Evolutionary conservation across 345 rosid species (phyloP).

Genomic region (Eucalyptus grandis): DNA sequence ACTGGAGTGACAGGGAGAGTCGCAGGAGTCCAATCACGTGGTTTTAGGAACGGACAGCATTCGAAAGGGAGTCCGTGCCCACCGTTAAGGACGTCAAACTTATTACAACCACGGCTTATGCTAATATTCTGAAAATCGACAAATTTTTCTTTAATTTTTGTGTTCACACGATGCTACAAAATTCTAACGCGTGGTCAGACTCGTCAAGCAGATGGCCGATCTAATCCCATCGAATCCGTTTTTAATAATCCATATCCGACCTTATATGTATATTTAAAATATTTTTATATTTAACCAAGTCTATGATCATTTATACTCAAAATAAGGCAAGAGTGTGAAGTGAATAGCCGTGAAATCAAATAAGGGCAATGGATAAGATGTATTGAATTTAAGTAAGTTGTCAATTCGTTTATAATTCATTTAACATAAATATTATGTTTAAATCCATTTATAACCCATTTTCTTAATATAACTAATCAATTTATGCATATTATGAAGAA

Average conservation of each 20-base stretch:
- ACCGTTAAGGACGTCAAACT: neutral
- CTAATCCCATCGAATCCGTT: no score
- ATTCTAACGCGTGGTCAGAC: neutral
- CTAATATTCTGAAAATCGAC: neutral
- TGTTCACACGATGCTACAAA: neutral
- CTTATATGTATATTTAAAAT: no score
- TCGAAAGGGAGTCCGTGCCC: neutral
- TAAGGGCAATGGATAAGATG: no score
- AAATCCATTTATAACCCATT: no score
- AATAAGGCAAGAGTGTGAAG: fast-evolving
- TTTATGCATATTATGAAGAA: neutral
- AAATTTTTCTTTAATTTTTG: neutral
- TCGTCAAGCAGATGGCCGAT: neutral
- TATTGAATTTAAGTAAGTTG: no score
- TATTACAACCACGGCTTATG: neutral
- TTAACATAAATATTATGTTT: no score
- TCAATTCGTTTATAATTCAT: no score
- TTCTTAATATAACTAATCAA: neutral
- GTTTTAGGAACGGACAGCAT: neutral
- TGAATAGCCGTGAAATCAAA: no score
- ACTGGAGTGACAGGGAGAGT: neutral
- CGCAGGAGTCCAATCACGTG: neutral
- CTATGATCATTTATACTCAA: neutral
- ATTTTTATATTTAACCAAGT: fast-evolving
- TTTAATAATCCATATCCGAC: no score